These are phyloP conservation scores for Thelephora terrestris DNA, from an alignment of 1,284 basidiomycete species.

Conservation along the genomic window DNA sequence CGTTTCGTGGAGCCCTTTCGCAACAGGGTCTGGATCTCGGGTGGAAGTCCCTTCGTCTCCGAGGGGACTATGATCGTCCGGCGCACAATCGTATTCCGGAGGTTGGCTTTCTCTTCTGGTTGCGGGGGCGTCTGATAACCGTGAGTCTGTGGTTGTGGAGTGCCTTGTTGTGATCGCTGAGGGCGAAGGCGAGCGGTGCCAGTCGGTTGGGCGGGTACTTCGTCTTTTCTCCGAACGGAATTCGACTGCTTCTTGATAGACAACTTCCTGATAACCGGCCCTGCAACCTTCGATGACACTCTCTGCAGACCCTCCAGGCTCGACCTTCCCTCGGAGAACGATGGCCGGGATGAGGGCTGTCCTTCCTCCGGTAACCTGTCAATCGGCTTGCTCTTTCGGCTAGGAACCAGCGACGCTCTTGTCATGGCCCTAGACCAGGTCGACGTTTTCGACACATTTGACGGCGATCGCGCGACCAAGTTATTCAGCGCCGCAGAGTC, in stretches of 20 bases:
- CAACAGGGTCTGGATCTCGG: conserved; percentile 41
- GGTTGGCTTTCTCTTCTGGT: conserved; percentile 26
- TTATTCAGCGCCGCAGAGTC: conserved; percentile 61
- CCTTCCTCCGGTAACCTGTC: conserved; percentile 14
- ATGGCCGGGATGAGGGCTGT: conserved; percentile 15
- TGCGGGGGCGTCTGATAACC: conserved; percentile 27
- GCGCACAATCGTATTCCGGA: conserved; percentile 46
- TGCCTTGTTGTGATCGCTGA: too few species aligned
- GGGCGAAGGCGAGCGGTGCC: too few species aligned
- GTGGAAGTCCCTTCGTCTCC: conserved; percentile 41
- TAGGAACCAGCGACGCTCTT: conserved; percentile 30
- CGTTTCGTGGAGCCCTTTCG: conserved; percentile 40
- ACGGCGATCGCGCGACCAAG: conserved; percentile 57
- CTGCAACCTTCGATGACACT: conserved; percentile 10
- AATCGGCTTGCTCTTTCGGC: conserved; percentile 15
- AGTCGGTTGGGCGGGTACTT: not conserved
- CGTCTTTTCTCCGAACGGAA: conserved; percentile 15
- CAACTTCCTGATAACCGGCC: conserved; percentile 22
- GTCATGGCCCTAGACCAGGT: conserved; percentile 35
- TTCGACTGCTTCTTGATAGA: conserved; percentile 27
- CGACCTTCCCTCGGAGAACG: conserved; percentile 23
- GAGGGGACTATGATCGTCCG: conserved; percentile 71
- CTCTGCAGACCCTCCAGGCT: conserved; percentile 23
- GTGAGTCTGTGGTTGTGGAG: conserved; percentile 9
- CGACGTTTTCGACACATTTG: conserved; percentile 45